Conservation (phyloP, 306 rosid genomes). For the Quercus berberidifolia region DNA sequence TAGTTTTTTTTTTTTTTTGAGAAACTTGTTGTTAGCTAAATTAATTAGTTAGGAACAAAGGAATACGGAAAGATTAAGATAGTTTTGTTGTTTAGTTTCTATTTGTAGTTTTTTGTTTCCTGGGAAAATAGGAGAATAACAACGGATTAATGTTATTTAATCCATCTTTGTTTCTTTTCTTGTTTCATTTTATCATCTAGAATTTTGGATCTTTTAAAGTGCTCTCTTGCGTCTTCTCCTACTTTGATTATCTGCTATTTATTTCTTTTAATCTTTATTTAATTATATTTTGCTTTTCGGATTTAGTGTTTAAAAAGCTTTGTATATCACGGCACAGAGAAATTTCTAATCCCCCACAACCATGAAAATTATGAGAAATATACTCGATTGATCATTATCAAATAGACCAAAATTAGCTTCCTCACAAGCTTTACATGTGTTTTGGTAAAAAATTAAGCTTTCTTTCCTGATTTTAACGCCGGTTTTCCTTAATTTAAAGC, state of each 20-base stretch:
- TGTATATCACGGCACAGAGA: too few species aligned
- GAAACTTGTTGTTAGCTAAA: not conserved
- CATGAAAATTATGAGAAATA: too few species aligned
- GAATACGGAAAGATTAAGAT: not conserved
- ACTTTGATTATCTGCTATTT: not conserved
- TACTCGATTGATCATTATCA: too few species aligned
- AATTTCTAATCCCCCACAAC: too few species aligned
- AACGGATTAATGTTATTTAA: not conserved
- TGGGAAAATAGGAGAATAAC: not conserved
- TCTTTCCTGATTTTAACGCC: too few species aligned
- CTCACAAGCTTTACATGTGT: too few species aligned
- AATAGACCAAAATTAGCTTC: too few species aligned
- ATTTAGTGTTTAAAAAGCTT: not conserved
- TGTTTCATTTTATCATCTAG: too few species aligned
- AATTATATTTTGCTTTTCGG: not conserved
- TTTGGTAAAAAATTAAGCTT: too few species aligned
- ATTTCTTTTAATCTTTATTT: not conserved
- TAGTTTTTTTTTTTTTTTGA: too few species aligned
- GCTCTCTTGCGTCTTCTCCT: not conserved
- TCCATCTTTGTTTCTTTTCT: not conserved
- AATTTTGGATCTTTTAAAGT: not conserved
- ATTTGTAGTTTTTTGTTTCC: not conserved
- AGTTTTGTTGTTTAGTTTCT: not conserved
- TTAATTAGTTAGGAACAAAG: not conserved
- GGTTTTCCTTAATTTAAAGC: too few species aligned